Conservation (phyloP, 1,139 yeast genomes). For the Geotrichum citri-aurantii region DNA sequence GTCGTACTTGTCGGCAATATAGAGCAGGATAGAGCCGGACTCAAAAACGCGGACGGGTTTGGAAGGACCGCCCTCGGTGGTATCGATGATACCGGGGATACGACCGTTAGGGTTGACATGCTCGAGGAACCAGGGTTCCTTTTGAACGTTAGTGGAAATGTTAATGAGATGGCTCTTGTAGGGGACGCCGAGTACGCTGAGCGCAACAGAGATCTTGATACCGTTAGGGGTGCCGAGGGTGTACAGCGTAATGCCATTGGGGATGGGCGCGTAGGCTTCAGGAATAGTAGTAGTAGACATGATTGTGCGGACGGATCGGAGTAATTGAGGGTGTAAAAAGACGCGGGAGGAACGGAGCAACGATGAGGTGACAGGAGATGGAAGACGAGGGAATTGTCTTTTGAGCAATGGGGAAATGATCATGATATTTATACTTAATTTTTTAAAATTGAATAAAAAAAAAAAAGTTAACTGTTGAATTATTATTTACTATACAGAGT, state of each 20-base stretch:
- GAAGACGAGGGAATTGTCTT: background rate
- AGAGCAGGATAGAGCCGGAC: conserved; percentile 54
- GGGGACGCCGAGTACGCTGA: conserved; percentile 45
- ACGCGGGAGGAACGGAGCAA: background rate
- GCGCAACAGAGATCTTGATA: conserved; percentile 44
- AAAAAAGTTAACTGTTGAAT: background rate
- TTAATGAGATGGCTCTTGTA: conserved; percentile 45
- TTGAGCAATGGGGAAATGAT: background rate
- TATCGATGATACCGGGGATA: conserved; percentile 52
- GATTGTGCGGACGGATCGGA: background rate
- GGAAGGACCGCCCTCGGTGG: conserved; percentile 29
- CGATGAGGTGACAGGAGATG: background rate
- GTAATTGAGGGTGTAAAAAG: background rate
- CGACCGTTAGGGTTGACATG: conserved; percentile 55
- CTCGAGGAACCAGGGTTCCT: conserved; percentile 49
- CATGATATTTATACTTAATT: background rate
- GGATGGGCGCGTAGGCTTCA: conserved; percentile 12
- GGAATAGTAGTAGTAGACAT: conserved; percentile 9
- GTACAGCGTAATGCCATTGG: conserved; percentile 38
- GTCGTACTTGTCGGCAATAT: conserved; percentile 54
- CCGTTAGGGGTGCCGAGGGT: conserved; percentile 56
- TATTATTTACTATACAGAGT: too few relatives aligned
- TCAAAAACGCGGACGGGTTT: conserved; percentile 37
- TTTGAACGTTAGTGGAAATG: conserved; percentile 41
- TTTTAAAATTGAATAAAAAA: background rate